These are phyloP conservation scores for Globisporangium heterothallicum DNA, from an alignment of 352 stramenopile species.

Conservation along the genomic window DNA sequence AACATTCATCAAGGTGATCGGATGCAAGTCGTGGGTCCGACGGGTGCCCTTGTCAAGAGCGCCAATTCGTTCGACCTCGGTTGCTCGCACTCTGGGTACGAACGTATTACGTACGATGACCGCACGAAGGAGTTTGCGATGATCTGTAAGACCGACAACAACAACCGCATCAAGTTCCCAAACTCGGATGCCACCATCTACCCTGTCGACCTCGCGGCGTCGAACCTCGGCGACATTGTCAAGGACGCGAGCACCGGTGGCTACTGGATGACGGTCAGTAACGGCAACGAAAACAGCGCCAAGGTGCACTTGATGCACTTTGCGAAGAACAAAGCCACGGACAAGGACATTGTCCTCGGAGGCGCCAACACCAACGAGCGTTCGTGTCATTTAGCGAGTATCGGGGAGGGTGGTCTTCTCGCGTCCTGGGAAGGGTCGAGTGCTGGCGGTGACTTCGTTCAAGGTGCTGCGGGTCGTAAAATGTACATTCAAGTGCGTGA, in stretches of 20 bases:
- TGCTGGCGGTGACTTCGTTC: slow-evolving; percentile 26
- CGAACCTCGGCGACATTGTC: slow-evolving; percentile 52
- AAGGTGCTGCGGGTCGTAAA: slow-evolving; percentile 18
- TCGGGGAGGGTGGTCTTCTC: slow-evolving; percentile 35
- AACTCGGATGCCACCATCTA: slow-evolving; percentile 51
- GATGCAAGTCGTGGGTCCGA: slow-evolving; percentile 54
- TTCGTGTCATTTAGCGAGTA: slow-evolving; percentile 35
- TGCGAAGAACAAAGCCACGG: slow-evolving; percentile 29
- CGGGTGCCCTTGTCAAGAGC: slow-evolving; percentile 30
- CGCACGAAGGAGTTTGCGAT: slow-evolving; percentile 35
- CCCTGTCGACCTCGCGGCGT: slow-evolving; percentile 37
- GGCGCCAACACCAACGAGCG: slow-evolving; percentile 45
- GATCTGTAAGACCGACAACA: slow-evolving; percentile 67
- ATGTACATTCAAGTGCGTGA: slow-evolving; percentile 55
- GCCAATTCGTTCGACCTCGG: slow-evolving; percentile 49
- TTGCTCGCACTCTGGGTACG: slow-evolving; percentile 56
- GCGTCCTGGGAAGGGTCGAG: slow-evolving; percentile 45
- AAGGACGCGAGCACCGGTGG: slow-evolving; percentile 28
- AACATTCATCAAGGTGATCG: slow-evolving; percentile 68
- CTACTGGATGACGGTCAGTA: slow-evolving; percentile 63
- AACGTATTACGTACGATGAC: slow-evolving; percentile 51
- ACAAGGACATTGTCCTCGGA: slow-evolving; percentile 51
- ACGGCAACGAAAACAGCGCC: slow-evolving; percentile 37
- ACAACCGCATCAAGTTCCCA: slow-evolving; percentile 68
- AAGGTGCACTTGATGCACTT: slow-evolving; percentile 61